Conservation (phyloP, 176 grass and related monocot genomes). For the Rhipidocladum racemiflorum region DNA sequence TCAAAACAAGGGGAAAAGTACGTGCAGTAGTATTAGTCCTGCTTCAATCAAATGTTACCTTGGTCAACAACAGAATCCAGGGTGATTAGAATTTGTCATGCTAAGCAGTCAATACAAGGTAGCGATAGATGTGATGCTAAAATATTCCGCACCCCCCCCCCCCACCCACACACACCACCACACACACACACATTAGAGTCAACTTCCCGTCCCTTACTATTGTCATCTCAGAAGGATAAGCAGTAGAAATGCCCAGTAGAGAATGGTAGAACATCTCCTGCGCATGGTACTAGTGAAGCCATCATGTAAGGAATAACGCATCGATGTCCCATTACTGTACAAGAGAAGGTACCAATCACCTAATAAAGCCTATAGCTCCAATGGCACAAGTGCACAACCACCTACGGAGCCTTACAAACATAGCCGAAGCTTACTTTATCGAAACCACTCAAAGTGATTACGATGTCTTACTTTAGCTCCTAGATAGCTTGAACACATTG, state of each 20-base stretch:
- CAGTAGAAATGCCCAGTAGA: no score
- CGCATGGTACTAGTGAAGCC: conserved; percentile 2
- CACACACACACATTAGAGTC: no score
- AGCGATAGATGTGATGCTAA: neutral
- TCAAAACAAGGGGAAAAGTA: neutral
- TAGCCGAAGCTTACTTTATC: conserved; percentile 20
- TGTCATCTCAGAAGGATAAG: neutral
- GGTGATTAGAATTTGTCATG: neutral
- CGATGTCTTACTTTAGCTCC: neutral
- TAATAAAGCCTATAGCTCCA: conserved; percentile 28
- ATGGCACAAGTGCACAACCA: neutral
- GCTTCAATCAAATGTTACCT: neutral
- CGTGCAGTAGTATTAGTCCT: neutral
- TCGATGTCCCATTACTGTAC: neutral
- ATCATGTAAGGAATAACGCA: conserved; percentile 13
- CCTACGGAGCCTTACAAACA: neutral
- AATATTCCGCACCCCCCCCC: neutral
- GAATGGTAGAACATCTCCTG: no score
- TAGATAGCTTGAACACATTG: conserved; percentile 5
- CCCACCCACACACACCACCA: no score
- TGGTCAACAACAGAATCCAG: conserved; percentile 23
- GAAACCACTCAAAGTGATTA: conserved; percentile 13
- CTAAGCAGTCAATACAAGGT: neutral
- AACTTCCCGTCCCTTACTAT: neutral
- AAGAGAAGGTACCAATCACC: conserved; percentile 16